Base-by-base conservation (phyloP, 2,329 filamentous ascomycete species). In the Alternaria conjuncta region DNA sequence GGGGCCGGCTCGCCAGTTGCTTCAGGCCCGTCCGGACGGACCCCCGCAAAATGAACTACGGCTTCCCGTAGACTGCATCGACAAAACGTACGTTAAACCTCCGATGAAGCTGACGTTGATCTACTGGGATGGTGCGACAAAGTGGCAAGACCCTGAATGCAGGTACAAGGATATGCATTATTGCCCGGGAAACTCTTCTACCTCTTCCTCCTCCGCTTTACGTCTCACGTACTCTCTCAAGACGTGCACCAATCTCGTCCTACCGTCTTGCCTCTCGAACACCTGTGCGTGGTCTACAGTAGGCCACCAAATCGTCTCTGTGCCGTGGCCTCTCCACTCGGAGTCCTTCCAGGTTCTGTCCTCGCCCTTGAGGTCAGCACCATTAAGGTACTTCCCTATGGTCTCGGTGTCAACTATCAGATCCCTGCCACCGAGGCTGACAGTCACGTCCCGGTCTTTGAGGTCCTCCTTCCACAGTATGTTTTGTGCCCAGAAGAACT, bases 401-500 rank as follows among this genome's bases (percentile, higher is more conserved):
- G 83, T 83, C 20, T 82, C 75, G 0, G 88, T 87, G 71, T 91
- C 84, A 6, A 91, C 87, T 66, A 92, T 91, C 49, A 91, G 76
- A 18, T 92, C 90, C 57, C 83, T 81, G 9, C 86, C 87, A 7
- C 86, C 83, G 23, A 92, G 80, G 60, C 82, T 86, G 0, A 91
- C 88, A 0, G 86, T 88, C 11, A 89, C 85, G 18, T 78, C 65
- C 50, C 80, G 76, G 60, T 78, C 67, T 55, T 78, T 66, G 49
- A 92, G 76, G 64, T 91, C 88, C 51, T 92, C 88, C 68, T 87
- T 88, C 90, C 90, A 93, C 8, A 91, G 79, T 43, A 91, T 87
- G 66, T 90, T 92, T 68, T 92, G 85, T 25, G 84, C 84, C 91
- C 90, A 93, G 78, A 91, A 92, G 79, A 93, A 92, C 70, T 89